Percentiles rank a stretch among this genome's conserved stretches.
Evolutionary conservation across 1,139 yeast genomes (phyloP).

Genomic region (Yamadazyma siamensis): DNA sequence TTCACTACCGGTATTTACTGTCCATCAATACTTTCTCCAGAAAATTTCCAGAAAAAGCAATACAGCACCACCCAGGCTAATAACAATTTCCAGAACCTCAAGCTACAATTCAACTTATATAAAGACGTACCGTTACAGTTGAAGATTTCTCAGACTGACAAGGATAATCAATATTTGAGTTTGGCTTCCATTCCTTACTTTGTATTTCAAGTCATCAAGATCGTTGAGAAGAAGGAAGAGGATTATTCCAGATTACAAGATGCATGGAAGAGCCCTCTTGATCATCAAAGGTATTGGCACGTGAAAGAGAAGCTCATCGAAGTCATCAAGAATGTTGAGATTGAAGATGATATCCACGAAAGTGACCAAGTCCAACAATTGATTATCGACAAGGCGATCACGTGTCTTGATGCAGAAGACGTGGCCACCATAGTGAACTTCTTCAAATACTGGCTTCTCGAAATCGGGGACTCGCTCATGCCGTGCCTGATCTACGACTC

Average conservation of each 20-base stretch:
- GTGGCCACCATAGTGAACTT: slow-evolving; percentile 25
- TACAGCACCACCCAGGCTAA: slow-evolving; percentile 27
- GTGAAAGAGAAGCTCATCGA: slow-evolving; percentile 30
- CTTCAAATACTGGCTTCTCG: slow-evolving; percentile 41
- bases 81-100: slow-evolving; percentile 38
- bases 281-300: slow-evolving; percentile 33
- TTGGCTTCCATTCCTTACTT: slow-evolving; percentile 35
- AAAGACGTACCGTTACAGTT: slow-evolving; percentile 43
- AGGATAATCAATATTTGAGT: slow-evolving; percentile 20
- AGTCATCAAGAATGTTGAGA: slow-evolving; percentile 17
- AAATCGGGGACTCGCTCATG: slow-evolving; percentile 41
- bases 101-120: slow-evolving; percentile 36
- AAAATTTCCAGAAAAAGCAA: slow-evolving; percentile 19
- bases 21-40: slow-evolving; percentile 33
- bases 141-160: slow-evolving; percentile 16
- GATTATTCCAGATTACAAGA: slow-evolving; percentile 6
- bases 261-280: slow-evolving; percentile 31
- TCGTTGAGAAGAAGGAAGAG: slow-evolving; percentile 18
- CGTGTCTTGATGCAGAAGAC: slow-evolving; percentile 12
- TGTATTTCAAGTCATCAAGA: slow-evolving; percentile 21
- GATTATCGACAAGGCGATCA: slow-evolving; percentile 21
- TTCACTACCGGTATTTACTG: slow-evolving; percentile 42
- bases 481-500: slow-evolving; percentile 43
- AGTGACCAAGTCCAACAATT: slow-evolving; percentile 22
- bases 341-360: slow-evolving; percentile 14